phyloP scores from a whole-genome alignment of 2,329 filamentous ascomycete genomes.

The Coniella lustricola region DNA sequence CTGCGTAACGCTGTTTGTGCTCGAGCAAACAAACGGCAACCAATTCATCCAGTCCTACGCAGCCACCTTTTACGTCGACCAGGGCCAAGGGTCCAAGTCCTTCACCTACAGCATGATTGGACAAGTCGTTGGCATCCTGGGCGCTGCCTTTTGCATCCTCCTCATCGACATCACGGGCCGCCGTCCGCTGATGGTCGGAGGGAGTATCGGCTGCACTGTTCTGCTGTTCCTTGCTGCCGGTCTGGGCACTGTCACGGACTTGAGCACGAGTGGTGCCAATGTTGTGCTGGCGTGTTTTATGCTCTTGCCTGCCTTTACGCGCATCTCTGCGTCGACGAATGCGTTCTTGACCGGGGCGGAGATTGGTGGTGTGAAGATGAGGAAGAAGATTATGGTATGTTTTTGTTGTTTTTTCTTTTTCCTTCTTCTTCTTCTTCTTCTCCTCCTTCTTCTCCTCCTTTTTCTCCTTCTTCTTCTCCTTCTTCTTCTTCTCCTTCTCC shows the following conservation, averaged over 20 bases:
- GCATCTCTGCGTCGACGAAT: not conserved
- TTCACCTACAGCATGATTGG: slow-evolving; percentile 7
- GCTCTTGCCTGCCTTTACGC: not conserved
- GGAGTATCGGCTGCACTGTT: not conserved
- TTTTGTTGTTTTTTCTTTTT: not conserved
- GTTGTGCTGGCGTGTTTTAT: slow-evolving; percentile 6
- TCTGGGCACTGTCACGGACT: not conserved
- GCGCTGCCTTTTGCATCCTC: not conserved
- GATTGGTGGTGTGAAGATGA: slow-evolving; percentile 9
- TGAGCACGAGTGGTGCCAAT: slow-evolving; percentile 1
- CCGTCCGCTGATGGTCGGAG: not conserved
- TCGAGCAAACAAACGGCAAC: slow-evolving; percentile 3
- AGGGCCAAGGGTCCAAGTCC: not conserved
- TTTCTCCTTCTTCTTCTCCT: too few species aligned
- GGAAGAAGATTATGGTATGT: slow-evolving; percentile 6
- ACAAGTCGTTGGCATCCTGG: not conserved
- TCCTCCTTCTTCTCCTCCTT: too few species aligned
- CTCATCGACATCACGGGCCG: not conserved
- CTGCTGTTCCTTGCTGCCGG: slow-evolving; percentile 4
- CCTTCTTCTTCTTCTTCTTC: too few species aligned
- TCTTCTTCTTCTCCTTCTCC: too few species aligned
- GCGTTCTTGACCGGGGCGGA: slow-evolving; percentile 7
- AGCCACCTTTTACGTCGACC: slow-evolving; percentile 1
- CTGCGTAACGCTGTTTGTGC: not conserved
- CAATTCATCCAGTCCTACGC: slow-evolving; percentile 6